Conservation (phyloP, 148 eudicot genomes). For the Vaccinium macrocarpon region DNA sequence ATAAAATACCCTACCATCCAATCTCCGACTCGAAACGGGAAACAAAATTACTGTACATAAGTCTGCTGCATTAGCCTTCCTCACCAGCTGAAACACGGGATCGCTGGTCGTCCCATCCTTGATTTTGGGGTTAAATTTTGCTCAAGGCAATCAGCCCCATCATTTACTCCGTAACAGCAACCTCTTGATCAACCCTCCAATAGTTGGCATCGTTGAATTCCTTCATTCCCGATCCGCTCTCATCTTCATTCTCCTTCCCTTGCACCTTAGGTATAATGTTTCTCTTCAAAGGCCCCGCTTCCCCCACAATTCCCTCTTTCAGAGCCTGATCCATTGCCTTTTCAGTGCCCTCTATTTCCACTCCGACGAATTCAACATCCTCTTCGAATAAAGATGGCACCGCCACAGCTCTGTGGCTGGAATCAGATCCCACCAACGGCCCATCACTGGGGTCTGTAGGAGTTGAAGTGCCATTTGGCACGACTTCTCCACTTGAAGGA, state of each 20-base stretch:
- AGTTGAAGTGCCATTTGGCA: conserved; percentile 45
- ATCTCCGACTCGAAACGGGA: neutral
- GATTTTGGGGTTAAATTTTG: conserved; percentile 4
- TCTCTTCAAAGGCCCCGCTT: conserved; percentile 87
- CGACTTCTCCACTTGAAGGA: conserved; percentile 31
- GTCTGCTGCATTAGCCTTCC: conserved; percentile 4
- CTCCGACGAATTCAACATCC: conserved; percentile 97
- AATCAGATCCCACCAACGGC: conserved; percentile 26
- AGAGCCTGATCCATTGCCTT: conserved; percentile 96
- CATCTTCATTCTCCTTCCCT: conserved; percentile 51
- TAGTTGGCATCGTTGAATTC: conserved; percentile 92
- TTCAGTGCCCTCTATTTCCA: conserved; percentile 88
- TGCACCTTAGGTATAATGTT: conserved; percentile 31
- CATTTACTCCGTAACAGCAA: conserved; percentile 67
- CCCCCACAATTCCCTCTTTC: conserved; percentile 97
- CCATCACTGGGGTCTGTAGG: conserved; percentile 29
- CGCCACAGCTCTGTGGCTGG: conserved; percentile 35
- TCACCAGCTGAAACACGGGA: conserved; percentile 2
- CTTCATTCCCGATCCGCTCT: conserved; percentile 47
- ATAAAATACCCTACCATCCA: conserved; percentile 13
- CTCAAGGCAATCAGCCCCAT: neutral
- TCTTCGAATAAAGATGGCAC: conserved; percentile 89
- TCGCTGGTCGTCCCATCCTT: neutral
- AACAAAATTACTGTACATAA: conserved; percentile 28
- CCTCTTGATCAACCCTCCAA: conserved; percentile 94